Base-by-base conservation (phyloP, 2,329 filamentous ascomycete genomes). In the Diaporthe longicolla region DNA sequence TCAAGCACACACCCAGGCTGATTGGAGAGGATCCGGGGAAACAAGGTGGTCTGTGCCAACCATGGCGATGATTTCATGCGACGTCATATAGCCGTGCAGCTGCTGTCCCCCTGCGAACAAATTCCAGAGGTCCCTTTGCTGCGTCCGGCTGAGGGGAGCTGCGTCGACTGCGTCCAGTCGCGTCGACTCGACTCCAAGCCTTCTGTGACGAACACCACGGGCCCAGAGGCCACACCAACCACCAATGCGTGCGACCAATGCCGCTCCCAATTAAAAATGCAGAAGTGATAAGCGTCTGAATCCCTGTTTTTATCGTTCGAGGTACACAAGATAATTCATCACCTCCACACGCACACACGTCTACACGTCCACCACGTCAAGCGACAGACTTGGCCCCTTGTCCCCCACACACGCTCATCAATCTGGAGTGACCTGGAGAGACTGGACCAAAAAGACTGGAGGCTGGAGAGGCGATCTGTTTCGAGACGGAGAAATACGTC, bases 1-100 rank as follows among this genome's bases (percentile, higher is more conserved):
- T 2, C 6, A 32, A 32, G 52, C 24, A 29, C 40, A 29, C 17
- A n/a, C 43, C 43, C 45, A 8, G 63, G 32, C 63, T 54, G 63
- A 68, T 68, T 68, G 63, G 63, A 54, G 63, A 54, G 35, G n/a
- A 54, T 68, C 63, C 63, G 63, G 63, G 63, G 63, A 54, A 68
- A 29, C 26, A 50, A 21, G 17, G 32, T 54, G 63, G 48, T 54
- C 63, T 40, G 63, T 68, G 63, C 63, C 63, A 68, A 54, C 63
- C 63, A 54, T 40, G 63, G n/a, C n/a, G 29, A 68, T 68, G 63
- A 68, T 54, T 54, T 68, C 63, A 68, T 68, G 63, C 63, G 63
- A 68, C 63, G 63, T 68, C 63, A 68, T 68, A 9, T 19, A 35
- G 61, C 35, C 21, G 21, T 50, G 63, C 45, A 50, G 59, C 59